phyloP scores from a whole-genome alignment of 495 filamentous ascomycete genomes.

The Penicillium lividum region DNA sequence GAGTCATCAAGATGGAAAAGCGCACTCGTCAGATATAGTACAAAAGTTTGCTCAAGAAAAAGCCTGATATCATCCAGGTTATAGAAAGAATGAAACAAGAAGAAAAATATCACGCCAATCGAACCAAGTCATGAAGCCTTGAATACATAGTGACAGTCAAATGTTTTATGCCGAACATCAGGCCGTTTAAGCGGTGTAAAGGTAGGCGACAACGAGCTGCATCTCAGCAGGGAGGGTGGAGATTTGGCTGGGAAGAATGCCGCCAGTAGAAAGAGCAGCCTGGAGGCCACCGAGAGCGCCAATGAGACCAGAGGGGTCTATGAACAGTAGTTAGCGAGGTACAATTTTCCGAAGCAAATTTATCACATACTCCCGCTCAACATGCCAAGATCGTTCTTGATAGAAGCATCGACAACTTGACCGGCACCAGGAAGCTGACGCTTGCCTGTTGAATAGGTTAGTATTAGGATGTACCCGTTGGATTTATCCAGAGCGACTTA shows the following conservation, averaged over 20 bases:
- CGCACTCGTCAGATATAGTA: conserved; percentile 15
- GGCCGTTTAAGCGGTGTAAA: conserved; percentile 14
- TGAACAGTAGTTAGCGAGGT: not conserved
- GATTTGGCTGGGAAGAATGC: conserved; percentile 19
- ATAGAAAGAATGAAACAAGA: conserved; percentile 9
- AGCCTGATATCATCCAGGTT: conserved; percentile 1
- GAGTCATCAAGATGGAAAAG: conserved; percentile 13
- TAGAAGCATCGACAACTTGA: conserved; percentile 11
- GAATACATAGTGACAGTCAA: conserved; percentile 4
- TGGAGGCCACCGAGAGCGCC: conserved; percentile 21
- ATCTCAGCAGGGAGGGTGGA: conserved; percentile 18
- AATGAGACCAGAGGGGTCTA: conserved; percentile 24
- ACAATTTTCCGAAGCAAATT: not conserved
- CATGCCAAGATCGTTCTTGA: conserved; percentile 14
- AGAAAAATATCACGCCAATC: conserved; percentile 2
- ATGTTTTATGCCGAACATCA: not conserved
- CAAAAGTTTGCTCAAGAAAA: conserved; percentile 4
- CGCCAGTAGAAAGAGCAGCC: conserved; percentile 12
- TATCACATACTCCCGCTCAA: conserved; percentile 20
- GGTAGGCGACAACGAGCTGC: conserved; percentile 18
- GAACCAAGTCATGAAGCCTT: conserved; percentile 19
- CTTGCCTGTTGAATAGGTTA: not conserved
- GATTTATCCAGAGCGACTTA: not conserved
- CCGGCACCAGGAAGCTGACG: conserved; percentile 21
- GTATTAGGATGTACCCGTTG: not conserved